Evolutionary conservation across 2,329 filamentous ascomycete species (phyloP).

Genomic region (Penicillium digitatum): DNA sequence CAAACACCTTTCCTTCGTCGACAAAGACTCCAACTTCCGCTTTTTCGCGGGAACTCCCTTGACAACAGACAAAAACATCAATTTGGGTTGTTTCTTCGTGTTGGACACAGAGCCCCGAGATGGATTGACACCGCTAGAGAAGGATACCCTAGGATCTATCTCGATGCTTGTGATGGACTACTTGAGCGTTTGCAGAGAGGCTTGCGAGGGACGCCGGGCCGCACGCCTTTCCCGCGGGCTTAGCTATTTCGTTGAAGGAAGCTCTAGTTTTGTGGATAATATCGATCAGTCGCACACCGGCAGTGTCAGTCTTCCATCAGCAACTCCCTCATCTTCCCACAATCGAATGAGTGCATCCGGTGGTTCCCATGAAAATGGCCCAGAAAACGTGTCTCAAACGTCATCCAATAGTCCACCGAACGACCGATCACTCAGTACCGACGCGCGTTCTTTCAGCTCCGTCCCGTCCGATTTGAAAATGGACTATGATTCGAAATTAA

Average conservation of each 20-base stretch:
- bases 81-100: constrained; percentile 59
- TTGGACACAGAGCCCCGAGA: constrained; percentile 54
- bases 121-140: constrained; percentile 41
- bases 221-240: constrained; percentile 54
- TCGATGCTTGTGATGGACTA: constrained; percentile 57
- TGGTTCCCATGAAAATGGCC: constrained; percentile 21
- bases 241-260: constrained; percentile 53
- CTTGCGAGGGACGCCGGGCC: constrained; percentile 51
- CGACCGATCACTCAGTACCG: constrained; percentile 28
- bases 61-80: constrained; percentile 53
- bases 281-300: constrained; percentile 22
- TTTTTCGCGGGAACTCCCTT: constrained; percentile 62
- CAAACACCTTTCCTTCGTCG: constrained; percentile 36
- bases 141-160: constrained; percentile 55
- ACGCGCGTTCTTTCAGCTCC: constrained; percentile 26
- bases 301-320: constrained; percentile 17
- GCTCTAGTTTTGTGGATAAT: constrained; percentile 40
- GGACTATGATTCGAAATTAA: constrained; percentile 14
- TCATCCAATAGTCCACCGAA: constrained; percentile 16
- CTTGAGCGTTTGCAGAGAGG: constrained; percentile 53
- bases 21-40: constrained; percentile 32
- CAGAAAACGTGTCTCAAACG: constrained; percentile 17
- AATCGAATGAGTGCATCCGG: constrained; percentile 23
- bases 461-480: constrained; percentile 25
- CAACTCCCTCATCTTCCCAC: constrained; percentile 22